These are phyloP conservation scores for Xylaria sp. DNA, from an alignment of 2,329 filamentous ascomycete genomes.

Conservation along the genomic window DNA sequence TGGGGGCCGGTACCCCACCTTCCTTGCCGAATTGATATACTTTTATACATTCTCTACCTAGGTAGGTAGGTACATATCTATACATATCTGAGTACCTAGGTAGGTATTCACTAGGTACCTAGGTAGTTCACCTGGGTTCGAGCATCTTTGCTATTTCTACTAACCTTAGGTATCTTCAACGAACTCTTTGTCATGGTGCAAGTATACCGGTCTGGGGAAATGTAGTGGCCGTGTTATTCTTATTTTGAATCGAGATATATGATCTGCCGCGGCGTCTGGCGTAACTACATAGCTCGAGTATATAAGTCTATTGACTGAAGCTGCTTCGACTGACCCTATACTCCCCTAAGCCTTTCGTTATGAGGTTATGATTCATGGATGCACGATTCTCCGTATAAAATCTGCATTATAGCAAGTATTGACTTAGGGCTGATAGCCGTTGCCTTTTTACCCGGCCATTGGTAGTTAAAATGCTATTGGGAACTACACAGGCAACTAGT, in stretches of 20 bases:
- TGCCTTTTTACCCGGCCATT: slow-evolving; percentile 27
- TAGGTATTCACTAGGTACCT: background rate
- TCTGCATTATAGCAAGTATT: background rate
- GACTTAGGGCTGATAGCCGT: background rate
- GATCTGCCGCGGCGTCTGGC: background rate
- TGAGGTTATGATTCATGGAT: slow-evolving; percentile 36
- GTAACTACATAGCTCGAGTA: background rate
- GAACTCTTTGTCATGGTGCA: background rate
- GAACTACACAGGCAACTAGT: slow-evolving; percentile 7
- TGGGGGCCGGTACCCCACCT: background rate
- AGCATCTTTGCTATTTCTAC: background rate
- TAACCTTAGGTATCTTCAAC: background rate
- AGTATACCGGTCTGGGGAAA: background rate
- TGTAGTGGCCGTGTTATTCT: background rate
- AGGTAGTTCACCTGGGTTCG: background rate
- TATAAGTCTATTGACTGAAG: background rate
- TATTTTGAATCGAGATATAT: background rate
- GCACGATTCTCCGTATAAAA: slow-evolving; percentile 33
- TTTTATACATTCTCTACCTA: too few species aligned
- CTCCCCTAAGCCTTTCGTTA: background rate
- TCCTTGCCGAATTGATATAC: slow-evolving; percentile 1
- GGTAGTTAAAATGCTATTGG: slow-evolving; percentile 5
- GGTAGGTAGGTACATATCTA: background rate
- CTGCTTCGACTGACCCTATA: background rate
- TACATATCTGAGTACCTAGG: too few species aligned